phyloP scores from a whole-genome alignment of 352 stramenopile species.

The Globisporangium spiculum region DNA sequence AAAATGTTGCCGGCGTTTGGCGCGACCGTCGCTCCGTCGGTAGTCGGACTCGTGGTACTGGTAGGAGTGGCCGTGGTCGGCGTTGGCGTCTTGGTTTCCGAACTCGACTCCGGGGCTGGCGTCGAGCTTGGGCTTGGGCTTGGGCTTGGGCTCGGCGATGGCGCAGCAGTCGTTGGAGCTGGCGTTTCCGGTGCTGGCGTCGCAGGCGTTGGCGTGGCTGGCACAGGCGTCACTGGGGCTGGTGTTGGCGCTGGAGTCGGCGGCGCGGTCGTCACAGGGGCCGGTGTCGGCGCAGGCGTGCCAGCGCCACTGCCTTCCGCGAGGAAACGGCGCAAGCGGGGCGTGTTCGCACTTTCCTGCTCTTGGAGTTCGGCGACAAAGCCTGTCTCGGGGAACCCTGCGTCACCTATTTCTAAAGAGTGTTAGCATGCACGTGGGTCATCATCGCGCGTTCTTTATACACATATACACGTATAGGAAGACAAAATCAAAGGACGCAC shows the following conservation, averaged over 20 bases:
- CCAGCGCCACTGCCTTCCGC: background rate
- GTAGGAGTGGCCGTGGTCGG: conserved; percentile 3
- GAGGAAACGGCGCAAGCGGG: conserved; percentile 11
- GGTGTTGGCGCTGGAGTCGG: conserved; percentile 20
- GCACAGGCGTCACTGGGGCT: conserved; percentile 8
- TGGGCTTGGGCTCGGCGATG: background rate
- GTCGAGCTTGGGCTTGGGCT: conserved; percentile 2
- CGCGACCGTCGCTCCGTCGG: background rate
- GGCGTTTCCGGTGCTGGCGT: background rate
- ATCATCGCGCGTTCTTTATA: background rate
- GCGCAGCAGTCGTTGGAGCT: conserved; percentile 2
- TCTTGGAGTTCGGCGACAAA: conserved; percentile 17
- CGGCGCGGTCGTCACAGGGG: conserved; percentile 15
- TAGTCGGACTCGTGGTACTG: background rate
- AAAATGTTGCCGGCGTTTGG: conserved; percentile 2
- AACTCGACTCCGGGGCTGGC: background rate
- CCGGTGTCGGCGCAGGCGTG: conserved; percentile 20
- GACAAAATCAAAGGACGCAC: background rate
- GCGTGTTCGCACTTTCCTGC: conserved; percentile 11
- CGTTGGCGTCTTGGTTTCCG: conserved; percentile 1
- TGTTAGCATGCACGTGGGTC: background rate
- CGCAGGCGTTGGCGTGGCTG: conserved; percentile 8
- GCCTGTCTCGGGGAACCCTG: conserved; percentile 19
- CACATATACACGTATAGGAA: background rate
- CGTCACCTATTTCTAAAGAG: conserved; percentile 16